Conservation (phyloP, 495 filamentous ascomycete species). For the Neurospora africana region DNA sequence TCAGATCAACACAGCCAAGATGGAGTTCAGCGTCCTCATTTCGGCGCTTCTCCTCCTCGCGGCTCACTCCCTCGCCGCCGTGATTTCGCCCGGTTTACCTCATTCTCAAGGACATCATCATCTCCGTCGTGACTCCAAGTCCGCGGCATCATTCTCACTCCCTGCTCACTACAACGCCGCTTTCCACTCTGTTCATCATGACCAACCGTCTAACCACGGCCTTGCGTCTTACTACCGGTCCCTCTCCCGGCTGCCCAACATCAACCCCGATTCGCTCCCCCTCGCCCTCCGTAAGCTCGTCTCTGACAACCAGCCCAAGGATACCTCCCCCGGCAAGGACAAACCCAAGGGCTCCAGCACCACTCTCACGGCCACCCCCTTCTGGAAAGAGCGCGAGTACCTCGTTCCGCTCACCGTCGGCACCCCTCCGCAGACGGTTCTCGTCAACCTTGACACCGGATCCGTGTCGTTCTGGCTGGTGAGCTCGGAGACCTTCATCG, state of each 20-base stretch:
- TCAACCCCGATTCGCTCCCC: neutral
- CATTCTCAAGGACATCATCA: neutral
- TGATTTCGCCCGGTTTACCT: neutral
- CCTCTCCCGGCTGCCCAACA: neutral
- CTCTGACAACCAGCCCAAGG: neutral
- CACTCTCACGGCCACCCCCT: constrained; percentile 2
- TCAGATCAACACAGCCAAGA: neutral
- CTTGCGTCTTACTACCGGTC: neutral
- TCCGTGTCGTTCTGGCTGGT: constrained; percentile 51
- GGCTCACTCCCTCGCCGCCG: neutral
- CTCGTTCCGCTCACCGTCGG: constrained; percentile 56
- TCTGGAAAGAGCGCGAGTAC: constrained; percentile 46
- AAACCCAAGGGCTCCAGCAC: neutral
- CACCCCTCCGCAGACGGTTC: constrained; percentile 55
- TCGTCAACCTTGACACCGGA: constrained; percentile 64
- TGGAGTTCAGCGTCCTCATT: neutral
- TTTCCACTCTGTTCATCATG: neutral
- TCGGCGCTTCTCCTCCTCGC: neutral
- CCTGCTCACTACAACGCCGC: neutral
- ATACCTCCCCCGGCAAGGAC: neutral
- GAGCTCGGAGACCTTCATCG: constrained; percentile 10
- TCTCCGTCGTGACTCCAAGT: neutral
- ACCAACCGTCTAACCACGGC: neutral
- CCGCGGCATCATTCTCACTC: neutral
- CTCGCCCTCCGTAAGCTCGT: neutral